Evolutionary conservation across 2,329 filamentous ascomycete genomes (phyloP), one percentile per base, ranked within the genome.

Genomic region (Pestalotiopsis sp.): DNA sequence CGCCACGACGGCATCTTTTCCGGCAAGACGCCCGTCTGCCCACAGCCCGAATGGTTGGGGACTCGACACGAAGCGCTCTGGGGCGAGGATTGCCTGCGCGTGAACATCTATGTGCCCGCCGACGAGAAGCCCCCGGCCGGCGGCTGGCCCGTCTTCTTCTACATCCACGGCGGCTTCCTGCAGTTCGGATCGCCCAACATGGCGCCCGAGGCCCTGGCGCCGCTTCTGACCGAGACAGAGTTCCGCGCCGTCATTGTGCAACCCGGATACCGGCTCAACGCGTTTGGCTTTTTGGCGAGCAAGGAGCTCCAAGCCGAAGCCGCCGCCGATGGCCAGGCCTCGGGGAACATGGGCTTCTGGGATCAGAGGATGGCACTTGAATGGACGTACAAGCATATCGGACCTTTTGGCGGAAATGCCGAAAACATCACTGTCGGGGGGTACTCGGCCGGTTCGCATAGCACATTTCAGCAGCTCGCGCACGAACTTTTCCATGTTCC

Each of bases 131-230:
- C 77, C 20, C 83, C 83, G 5, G 73, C 75, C 40, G 77, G 72
- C 70, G 84, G 86, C 17, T 89, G 86, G 86, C 87, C 87, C 4
- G 86, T 89, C 0, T 80, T 86, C 64, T 83, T 89, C 71, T 88
- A 82, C 74, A 86, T 88, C 60, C 86, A 86, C 70, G 84, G 84
- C 39, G 86, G 87, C 3, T 89, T 87, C 73, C 78, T 89, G 24
- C 87, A 89, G 75, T 84, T 84, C 68, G 87, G 87, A 22, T 79
- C 75, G 10, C 81, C 86, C 0, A 88, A 87, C 69, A 78, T 79
- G 26, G 76, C 79, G 30, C 80, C 83, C 61, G 74, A 66, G 13
- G 66, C 66, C 14, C 35, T 82, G 1, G 78, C 79, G 3, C 79
- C 80, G 1, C 76, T 89, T 56, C 75, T 88, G 6, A 80, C 78